Evolutionary conservation across 495 filamentous ascomycete genomes (phyloP), one percentile per base, ranked within the genome.

Genomic region (Annulohypoxylon bovei): DNA sequence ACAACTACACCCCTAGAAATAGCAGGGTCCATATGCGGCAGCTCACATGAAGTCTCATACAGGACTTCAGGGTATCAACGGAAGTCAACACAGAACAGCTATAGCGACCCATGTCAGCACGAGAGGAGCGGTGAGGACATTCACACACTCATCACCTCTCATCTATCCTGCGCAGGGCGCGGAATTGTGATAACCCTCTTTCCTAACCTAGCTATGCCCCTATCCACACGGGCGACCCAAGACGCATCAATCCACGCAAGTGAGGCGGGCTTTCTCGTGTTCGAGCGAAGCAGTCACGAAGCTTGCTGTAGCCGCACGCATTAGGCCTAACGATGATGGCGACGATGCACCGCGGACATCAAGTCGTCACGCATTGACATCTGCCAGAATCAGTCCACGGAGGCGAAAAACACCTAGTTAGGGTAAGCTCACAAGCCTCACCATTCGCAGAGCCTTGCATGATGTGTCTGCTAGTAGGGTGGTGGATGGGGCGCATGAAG

Each of bases 301-400:
- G 32, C 11, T 35, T 35, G 32, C n/a, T 42, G 39, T 42, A 12
- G 39, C 39, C 22, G 46, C 23, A 50, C 46, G 22, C 46, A 50
- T 50, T 23, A 23, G 44, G 44, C 44, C 12, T 35, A 35, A 12
- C 33, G 37, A 40, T 18, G 4, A 20, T 23, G 23, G 46, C 12
- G 22, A 25, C n/a, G n/a, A 39, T 39, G 53, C 32, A 22, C 18
- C 53, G 53, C 25, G 20, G 53, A 39, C 20, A 9, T n/a, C 32
- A 20, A 30, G 1, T 30, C 25, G 52, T 39, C 53, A 39, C 53
- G 53, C 53, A 56, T 56, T 56, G 6, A 3, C 32, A 20, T 39
- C 33, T 56, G 53, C 53, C 22, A n/a, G 18, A 39, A 56, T 56
- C 53, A 56, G 53, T 56, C 33, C 32, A 56, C 20, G 32, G 53